Evolutionary conservation across 1,284 basidiomycete genomes (phyloP), one percentile per base, ranked within the genome.

Genomic region (Cystobasidiaceae sp.): DNA sequence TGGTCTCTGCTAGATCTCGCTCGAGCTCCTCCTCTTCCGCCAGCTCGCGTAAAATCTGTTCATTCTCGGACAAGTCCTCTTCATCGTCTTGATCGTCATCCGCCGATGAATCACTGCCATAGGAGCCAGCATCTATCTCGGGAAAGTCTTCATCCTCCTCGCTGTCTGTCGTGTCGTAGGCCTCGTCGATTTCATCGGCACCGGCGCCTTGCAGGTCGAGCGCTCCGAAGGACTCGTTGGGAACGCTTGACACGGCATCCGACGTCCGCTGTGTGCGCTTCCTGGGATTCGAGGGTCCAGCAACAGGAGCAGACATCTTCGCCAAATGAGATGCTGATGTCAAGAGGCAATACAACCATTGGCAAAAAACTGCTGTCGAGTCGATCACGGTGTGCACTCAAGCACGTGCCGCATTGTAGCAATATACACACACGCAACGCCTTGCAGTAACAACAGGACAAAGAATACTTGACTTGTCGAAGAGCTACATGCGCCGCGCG

Each of bases 21-120:
- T 69, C 67, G 45, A 73, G 63, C 34, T 78, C 78, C 1, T 79
- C 79, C 27, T 78, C 79, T 41, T 77, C 69, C 63, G 74, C 73
- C 34, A 74, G 71, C 44, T 77, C 79, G 28, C 70, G 69, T 55
- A 72, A 46, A 23, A 72, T 80, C 11, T 75, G 77, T 30, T 78
- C 78, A 5, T 78, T 78, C 15, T 79, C 78, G 5, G 50, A 55
- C 2, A 77, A 76, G 15, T 79, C 78, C 28, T 71, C 71, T 15
- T 70, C 71, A 19, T 67, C 66, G 11, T 69, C 67, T 19, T 72
- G 73, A 7, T 70, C 71, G 11, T 67, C 69, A 21, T 82, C 82
- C 25, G 77, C 80, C n/a, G n/a, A 84, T n/a, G n/a, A 81, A 52
- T 85, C 81, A 5, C 70, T 75, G 2, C 78, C 76, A 69, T 75